Evolutionary conservation across 164 flowering plant species (phyloP).

Genomic region (Tetrastigma voinierianum): DNA sequence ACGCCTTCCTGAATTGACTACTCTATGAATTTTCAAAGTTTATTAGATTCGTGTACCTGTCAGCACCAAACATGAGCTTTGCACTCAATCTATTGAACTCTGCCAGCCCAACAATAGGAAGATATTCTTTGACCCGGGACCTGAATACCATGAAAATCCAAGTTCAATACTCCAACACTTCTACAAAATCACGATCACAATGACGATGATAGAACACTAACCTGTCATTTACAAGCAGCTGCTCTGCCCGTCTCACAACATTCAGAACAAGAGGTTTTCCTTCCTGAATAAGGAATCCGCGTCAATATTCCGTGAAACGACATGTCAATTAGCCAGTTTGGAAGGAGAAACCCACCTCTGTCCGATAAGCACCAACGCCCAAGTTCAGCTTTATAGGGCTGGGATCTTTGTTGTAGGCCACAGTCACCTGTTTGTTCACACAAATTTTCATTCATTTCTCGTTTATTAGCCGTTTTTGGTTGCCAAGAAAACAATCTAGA

Average conservation of each 20-base stretch:
- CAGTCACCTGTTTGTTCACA: conserved; percentile 70
- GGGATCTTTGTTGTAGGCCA: conserved; percentile 92
- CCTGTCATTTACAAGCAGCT: conserved; percentile 64
- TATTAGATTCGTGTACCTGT: conserved; percentile 47
- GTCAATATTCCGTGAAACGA: neutral
- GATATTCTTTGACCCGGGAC: conserved; percentile 87
- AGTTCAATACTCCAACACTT: neutral
- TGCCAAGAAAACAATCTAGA: too few relatives aligned
- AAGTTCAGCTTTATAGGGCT: conserved; percentile 89
- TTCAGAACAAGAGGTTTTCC: conserved; percentile 94
- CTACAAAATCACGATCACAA: neutral
- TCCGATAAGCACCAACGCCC: conserved; percentile 99
- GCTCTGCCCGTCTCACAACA: conserved; percentile 89
- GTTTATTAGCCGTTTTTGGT: neutral
- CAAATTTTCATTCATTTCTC: neutral
- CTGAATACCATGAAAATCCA: conserved; percentile 24
- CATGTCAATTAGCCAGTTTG: neutral
- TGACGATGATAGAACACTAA: conserved; percentile 17
- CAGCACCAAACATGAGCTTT: conserved; percentile 92
- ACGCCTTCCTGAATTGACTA: too few relatives aligned
- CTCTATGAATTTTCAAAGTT: too few relatives aligned
- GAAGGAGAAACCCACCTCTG: conserved; percentile 56
- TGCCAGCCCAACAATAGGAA: conserved; percentile 83
- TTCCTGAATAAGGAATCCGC: conserved; percentile 48
- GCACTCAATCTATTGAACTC: conserved; percentile 94